Conservation (phyloP, 2,329 filamentous ascomycete species). For the Botrytis byssoidea region DNA sequence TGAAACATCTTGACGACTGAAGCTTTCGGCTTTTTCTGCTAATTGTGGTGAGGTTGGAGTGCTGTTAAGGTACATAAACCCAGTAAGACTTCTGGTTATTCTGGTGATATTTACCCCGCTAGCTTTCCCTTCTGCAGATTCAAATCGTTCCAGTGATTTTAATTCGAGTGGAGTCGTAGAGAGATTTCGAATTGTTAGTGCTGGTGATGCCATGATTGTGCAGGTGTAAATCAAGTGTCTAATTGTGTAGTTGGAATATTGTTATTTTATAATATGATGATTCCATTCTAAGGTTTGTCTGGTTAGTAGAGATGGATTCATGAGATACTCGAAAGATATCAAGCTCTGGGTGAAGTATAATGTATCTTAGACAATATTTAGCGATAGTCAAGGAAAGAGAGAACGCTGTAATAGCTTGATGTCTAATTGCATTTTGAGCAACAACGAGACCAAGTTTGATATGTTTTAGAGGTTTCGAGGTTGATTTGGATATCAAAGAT, state of each 20-base stretch:
- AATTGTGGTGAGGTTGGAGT: constrained; percentile 37
- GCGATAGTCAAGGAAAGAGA: neutral
- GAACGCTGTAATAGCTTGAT: neutral
- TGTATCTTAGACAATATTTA: neutral
- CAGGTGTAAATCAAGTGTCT: neutral
- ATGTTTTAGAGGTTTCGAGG: neutral
- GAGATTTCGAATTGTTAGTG: constrained; percentile 77
- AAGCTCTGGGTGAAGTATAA: neutral
- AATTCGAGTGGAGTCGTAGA: constrained; percentile 72
- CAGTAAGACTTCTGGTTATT: constrained; percentile 49
- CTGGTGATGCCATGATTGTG: constrained; percentile 30
- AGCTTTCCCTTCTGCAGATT: constrained; percentile 43
- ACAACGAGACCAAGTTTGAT: neutral
- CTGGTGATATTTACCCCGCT: constrained; percentile 36
- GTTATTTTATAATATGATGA: neutral
- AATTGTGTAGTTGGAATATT: neutral
- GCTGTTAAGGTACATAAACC: constrained; percentile 46
- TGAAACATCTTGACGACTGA: constrained; percentile 60
- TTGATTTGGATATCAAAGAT: neutral
- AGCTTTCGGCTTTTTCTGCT: constrained; percentile 57
- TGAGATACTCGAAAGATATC: neutral
- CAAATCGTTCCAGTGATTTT: constrained; percentile 71
- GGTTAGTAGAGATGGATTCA: neutral
- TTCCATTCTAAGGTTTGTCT: constrained; percentile 7
- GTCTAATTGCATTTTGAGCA: neutral